Base-by-base conservation (phyloP, 2,329 filamentous ascomycete species). In the Mycocentrospora acerina region DNA sequence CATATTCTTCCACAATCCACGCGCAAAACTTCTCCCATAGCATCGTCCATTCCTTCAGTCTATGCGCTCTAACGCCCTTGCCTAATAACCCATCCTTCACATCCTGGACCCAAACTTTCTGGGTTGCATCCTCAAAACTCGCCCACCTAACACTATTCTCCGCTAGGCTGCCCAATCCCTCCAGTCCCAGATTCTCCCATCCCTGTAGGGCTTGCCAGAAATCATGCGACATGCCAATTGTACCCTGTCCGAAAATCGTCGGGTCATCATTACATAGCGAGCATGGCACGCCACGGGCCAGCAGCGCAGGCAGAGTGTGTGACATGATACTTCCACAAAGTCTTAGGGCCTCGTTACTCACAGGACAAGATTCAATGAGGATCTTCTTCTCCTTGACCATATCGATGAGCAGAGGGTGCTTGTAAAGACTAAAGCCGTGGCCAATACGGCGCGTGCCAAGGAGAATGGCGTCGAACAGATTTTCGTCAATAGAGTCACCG, bases 111-210 rank as follows among this genome's bases (percentile, higher is more conserved):
- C 90, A 96, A 30, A 84, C 80, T 7, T 81, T 78, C 9, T 78
- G 67, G 14, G 70, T 77, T 62, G 89, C 82, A 53, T 96, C 90
- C 62, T 95, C 89, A 55, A 90, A 94, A 15, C 85, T 86, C 7
- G 89, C 85, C 88, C 89, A 97, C 27, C 88, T 79, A 29, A 97
- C 82, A 51, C 88, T 94, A 61, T 95, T 97, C 75, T 97, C 90
- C 0, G 90, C 91, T 54, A 98, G 75, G 40, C 84, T 86, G 0
- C 86, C 91, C 35, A 97, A 70, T 0, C 90, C 91, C 9, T 88
- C 89, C 2, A 97, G 75, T 0, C 90, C 93, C 11, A 96, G 78
- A 59, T 94, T 95, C 42, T 95, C 85, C 81, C 90, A 93, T 0
- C 88, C 90, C 67, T 95, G 90, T 14, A 96, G 72, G 1, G 87